Evolutionary conservation across 2,329 filamentous ascomycete species (phyloP).

Genomic region (Emergomyces pasteurianus): DNA sequence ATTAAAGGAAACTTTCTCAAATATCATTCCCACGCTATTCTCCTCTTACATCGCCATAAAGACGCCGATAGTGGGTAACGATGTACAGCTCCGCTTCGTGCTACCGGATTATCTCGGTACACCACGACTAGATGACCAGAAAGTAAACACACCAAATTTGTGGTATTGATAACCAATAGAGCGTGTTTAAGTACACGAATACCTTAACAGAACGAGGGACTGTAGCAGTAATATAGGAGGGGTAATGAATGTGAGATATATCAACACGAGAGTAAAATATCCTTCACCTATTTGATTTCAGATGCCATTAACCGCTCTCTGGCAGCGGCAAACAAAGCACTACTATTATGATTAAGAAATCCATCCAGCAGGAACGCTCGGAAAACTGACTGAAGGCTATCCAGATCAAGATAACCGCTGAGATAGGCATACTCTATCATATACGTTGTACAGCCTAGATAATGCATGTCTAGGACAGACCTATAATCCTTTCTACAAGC

Average conservation of each 20-base stretch:
- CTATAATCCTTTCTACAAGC: slow-evolving; percentile 1
- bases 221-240: not conserved
- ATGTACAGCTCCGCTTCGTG: too few species aligned
- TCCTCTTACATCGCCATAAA: too few species aligned
- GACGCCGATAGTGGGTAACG: too few species aligned
- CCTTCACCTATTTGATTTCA: not conserved
- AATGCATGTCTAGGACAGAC: not conserved
- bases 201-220: not conserved
- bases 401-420: slow-evolving; percentile 3
- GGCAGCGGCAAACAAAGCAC: slow-evolving; percentile 5
- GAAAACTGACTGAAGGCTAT: not conserved
- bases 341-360: slow-evolving; percentile 3
- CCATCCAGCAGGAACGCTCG: slow-evolving; percentile 4
- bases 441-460: slow-evolving; percentile 7
- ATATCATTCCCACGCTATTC: too few species aligned
- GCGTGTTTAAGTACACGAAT: not conserved
- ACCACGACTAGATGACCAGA: too few species aligned
- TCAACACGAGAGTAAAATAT: not conserved
- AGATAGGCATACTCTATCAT: slow-evolving; percentile 7
- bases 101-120: too few species aligned
- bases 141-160: too few species aligned
- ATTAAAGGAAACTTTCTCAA: too few species aligned
- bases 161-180: not conserved
- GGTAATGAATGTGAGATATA: not conserved
- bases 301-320: slow-evolving; percentile 4